Evolutionary conservation across 805 yeast species (phyloP), one percentile per base, ranked within the genome.

Genomic region (Candida palmyrensis): DNA sequence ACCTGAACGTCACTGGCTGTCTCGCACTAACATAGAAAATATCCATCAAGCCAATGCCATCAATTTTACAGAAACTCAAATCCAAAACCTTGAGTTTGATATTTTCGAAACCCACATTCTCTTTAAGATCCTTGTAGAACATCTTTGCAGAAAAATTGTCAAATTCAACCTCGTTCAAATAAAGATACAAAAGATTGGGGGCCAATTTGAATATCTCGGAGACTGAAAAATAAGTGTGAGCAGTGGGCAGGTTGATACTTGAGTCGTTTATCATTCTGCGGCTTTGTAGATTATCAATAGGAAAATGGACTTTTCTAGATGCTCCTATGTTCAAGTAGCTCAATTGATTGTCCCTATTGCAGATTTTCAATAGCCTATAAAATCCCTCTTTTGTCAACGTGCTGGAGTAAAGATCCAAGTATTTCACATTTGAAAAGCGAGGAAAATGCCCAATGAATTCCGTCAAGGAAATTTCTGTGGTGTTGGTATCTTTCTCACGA

Each of bases 381-480:
- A 68, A 55, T 27, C 63, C 66, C 24, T 59, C 64, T 31, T 43
- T 62, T 17, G 69, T 61, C 24, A 68, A 55, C 26, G 66, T 66
- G 32, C 64, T 58, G 26, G 55, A 55, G 28, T 64, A 66, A 29
- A 71, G 59, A 28, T 54, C 72, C n/a, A 65, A 48, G 4, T 41
- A 39, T 3, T 34, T 17, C n/a, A 66, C 38, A 4, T 33, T 26
- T 13, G 40, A 29, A 6, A 64, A 36, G 29, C 53, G 57, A 2
- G 36, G 40, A 10, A 62, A 43, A 27, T 56, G 60, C 4, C n/a
- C n/a, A n/a, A n/a, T n/a, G n/a, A n/a, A n/a, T n/a, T n/a, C n/a
- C n/a, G n/a, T n/a, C n/a, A n/a, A n/a, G n/a, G n/a, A n/a, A n/a
- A n/a, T n/a, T n/a, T n/a, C n/a, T n/a, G n/a, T 44, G 2, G 43